Percentiles rank a stretch among this genome's conserved stretches.
phyloP scores from a whole-genome alignment of 2,329 filamentous ascomycete species.

The Graphiopsis chlorocephala region DNA sequence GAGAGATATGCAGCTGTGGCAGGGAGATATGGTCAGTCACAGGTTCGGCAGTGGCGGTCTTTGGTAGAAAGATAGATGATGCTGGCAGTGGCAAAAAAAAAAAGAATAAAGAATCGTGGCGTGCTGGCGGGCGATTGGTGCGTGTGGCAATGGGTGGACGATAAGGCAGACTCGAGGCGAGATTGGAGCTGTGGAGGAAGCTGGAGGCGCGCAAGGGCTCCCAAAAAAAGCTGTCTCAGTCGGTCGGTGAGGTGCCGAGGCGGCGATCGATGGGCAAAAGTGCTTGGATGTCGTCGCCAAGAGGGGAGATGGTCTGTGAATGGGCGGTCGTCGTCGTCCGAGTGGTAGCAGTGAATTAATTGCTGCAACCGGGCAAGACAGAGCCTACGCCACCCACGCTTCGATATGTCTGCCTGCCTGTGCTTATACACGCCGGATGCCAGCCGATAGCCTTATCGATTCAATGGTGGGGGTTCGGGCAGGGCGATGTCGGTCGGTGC shows the following conservation, averaged over 20 bases:
- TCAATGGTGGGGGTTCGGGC: conserved; percentile 5
- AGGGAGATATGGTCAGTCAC: conserved; percentile 9
- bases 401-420: background rate
- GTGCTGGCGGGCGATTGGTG: background rate
- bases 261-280: conserved; percentile 6
- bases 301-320: conserved; percentile 5
- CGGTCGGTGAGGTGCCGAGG: conserved; percentile 4
- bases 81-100: conserved; percentile 5
- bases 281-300: conserved; percentile 4
- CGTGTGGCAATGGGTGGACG: background rate
- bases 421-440: background rate
- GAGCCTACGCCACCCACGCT: background rate
- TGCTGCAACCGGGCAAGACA: background rate
- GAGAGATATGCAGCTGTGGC: conserved; percentile 10
- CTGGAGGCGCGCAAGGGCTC: conserved; percentile 7
- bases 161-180: conserved; percentile 1
- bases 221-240: conserved; percentile 12
- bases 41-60: background rate
- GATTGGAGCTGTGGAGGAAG: background rate
- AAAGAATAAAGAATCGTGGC: background rate
- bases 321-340: background rate
- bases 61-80: background rate
- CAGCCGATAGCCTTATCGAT: conserved; percentile 10
- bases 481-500: conserved; percentile 7
- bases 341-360: background rate